phyloP scores from a whole-genome alignment of 2,329 filamentous ascomycete species.

The Penicillium sp. region DNA sequence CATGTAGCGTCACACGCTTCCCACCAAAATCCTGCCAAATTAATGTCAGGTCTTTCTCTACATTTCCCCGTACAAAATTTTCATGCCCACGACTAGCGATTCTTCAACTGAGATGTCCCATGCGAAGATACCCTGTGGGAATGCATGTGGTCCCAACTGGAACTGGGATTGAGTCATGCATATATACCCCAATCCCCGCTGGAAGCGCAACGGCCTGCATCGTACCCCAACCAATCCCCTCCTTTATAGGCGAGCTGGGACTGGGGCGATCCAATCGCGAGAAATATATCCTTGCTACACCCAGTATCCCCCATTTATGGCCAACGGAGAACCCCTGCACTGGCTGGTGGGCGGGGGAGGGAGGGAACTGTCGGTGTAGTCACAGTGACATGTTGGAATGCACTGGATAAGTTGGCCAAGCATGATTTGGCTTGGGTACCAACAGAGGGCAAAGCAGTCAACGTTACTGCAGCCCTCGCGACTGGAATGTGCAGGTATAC shows the following conservation, averaged over 20 bases:
- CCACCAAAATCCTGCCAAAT: neutral
- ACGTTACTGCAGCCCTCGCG: neutral
- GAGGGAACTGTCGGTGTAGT: slow-evolving; percentile 5
- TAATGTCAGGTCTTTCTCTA: neutral
- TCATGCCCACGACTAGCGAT: neutral
- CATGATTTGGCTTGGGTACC: neutral
- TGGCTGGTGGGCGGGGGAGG: too few species aligned
- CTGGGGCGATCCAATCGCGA: neutral
- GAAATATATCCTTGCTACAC: neutral
- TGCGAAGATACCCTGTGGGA: slow-evolving; percentile 13
- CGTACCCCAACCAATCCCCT: neutral
- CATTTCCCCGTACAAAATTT: neutral
- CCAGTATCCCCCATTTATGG: neutral
- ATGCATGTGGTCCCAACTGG: slow-evolving; percentile 15
- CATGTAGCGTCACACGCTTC: slow-evolving; percentile 6
- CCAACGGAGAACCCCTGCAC: neutral
- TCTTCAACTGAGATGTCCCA: neutral
- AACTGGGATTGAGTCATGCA: slow-evolving; percentile 5
- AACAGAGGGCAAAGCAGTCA: neutral
- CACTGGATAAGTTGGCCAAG: neutral
- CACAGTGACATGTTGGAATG: slow-evolving; percentile 3
- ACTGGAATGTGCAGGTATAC: neutral
- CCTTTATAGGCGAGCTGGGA: neutral
- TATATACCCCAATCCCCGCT: slow-evolving; percentile 3
- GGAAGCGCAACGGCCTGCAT: slow-evolving; percentile 10